phyloP scores from a whole-genome alignment of 768 basidiomycete species.

The Panellus pusillus region DNA sequence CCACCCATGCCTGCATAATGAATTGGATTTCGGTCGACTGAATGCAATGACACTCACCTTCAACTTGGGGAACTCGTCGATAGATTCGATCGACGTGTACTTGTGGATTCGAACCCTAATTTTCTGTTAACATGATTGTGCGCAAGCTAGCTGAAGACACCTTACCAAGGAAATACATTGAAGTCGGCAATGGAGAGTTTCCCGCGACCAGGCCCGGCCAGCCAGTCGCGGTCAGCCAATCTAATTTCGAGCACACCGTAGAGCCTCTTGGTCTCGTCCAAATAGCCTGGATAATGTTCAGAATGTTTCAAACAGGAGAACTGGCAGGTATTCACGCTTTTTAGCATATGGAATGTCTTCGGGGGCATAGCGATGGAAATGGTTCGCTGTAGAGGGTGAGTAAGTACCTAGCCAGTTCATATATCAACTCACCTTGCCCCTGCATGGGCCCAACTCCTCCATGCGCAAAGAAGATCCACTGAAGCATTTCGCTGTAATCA shows the following conservation, averaged over 20 bases:
- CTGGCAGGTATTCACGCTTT: slow-evolving; percentile 45
- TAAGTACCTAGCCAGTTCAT: neutral
- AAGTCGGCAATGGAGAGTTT: slow-evolving; percentile 72
- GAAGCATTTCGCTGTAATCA: slow-evolving; percentile 69
- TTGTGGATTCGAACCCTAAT: slow-evolving; percentile 55
- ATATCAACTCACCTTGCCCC: slow-evolving; percentile 46
- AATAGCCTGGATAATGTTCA: slow-evolving; percentile 52
- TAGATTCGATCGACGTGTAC: slow-evolving; percentile 49
- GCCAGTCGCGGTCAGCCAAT: slow-evolving; percentile 73
- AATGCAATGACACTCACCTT: slow-evolving; percentile 37
- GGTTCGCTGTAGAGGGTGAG: slow-evolving; percentile 46
- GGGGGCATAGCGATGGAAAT: slow-evolving; percentile 65
- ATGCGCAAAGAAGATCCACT: slow-evolving; percentile 89
- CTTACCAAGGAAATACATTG: slow-evolving; percentile 65
- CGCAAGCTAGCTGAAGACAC: neutral
- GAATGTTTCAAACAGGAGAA: neutral
- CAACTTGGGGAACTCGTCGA: slow-evolving; percentile 66
- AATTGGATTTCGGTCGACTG: neutral
- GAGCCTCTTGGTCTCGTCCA: slow-evolving; percentile 79
- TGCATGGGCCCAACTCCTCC: slow-evolving; percentile 89
- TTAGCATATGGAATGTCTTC: slow-evolving; percentile 71
- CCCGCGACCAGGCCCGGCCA: slow-evolving; percentile 73
- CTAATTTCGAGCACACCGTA: slow-evolving; percentile 83
- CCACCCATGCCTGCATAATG: slow-evolving; percentile 18
- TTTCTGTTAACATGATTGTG: neutral